Base-by-base conservation (phyloP, 495 filamentous ascomycete genomes). In the Annulohypoxylon moriforme region DNA sequence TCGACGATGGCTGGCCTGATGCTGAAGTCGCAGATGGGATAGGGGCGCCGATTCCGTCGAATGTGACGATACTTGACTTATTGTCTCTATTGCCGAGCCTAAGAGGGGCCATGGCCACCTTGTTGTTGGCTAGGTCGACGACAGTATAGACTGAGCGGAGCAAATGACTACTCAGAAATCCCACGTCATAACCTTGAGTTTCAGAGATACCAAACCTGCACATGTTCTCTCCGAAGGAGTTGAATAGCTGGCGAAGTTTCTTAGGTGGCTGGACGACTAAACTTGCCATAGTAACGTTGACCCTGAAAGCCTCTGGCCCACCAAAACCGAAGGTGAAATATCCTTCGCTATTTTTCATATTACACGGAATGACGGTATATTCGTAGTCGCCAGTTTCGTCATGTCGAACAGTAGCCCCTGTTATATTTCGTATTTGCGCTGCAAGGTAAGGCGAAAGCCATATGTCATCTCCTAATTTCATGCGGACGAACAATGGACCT, bases 251-350 rank as follows among this genome's bases (percentile, higher is more conserved):
- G n/a, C 50, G 50, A 34, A 55, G 50, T 13, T 34, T 18, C 14
- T 14, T 33, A 8, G 50, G n/a, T 11, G 50, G 50, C n/a, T 2
- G 50, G 27, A 34, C 16, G 50, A 55, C 50, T 34, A 55, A 20
- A 14, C 27, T 55, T 10, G 27, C 27, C 50, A 55, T 55, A 13
- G 27, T 55, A 3, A 55, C 50, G 10, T 55, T 55, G n/a, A 34
- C 50, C n/a, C 34, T 55, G 14, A 55, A 34, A 18, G 14, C 25
- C 11, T 34, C 50, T 20, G 50, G 29, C 22, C 50, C 50, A 5
- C 50, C 50, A n/a, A 55, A 55, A 29, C 50, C 50, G 6, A 55
- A 55, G 6, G 50, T 55, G 10, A 55, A 55, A 33, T 55, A 55
- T 20, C 50, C 50, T 34, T 7, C 4, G 6, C 50, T 55, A 20